These are phyloP conservation scores for Trichoderma sp. DNA, from an alignment of 2,329 filamentous ascomycete genomes.

Conservation along the genomic window DNA sequence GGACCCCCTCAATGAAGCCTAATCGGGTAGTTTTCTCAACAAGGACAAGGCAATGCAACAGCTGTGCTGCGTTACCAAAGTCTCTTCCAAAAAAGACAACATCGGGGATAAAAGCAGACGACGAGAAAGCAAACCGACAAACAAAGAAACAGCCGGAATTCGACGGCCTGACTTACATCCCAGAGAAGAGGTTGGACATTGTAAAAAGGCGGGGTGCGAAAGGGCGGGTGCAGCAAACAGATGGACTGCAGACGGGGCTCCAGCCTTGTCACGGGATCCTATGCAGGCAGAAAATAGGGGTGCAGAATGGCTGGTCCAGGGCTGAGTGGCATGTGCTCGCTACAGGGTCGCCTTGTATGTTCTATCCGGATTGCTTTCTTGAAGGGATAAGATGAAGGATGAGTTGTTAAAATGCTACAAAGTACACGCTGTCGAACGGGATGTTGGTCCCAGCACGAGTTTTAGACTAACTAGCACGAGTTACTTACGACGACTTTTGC, in stretches of 20 bases:
- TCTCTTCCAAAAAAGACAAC: background rate
- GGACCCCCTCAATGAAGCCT: constrained; percentile 5
- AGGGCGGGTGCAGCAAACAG: constrained; percentile 15
- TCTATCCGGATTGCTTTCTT: background rate
- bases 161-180: constrained; percentile 51
- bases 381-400: background rate
- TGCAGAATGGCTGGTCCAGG: constrained; percentile 3
- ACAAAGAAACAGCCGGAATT: background rate
- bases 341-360: background rate
- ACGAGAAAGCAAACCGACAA: background rate
- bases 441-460: constrained; percentile 4
- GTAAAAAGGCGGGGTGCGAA: constrained; percentile 24
- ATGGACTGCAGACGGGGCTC: constrained; percentile 7
- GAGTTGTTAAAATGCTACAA: background rate
- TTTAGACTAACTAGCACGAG: constrained; percentile 8
- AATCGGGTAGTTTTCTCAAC: background rate
- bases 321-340: background rate
- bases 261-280: constrained; percentile 22
- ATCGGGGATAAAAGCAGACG: background rate
- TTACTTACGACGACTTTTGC: background rate
- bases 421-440: background rate
- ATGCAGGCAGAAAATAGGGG: constrained; percentile 1
- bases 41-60: background rate
- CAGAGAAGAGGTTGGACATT: constrained; percentile 62
- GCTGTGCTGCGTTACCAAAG: background rate